These are phyloP conservation scores for Myxozyma melibiosi DNA, from an alignment of 805 yeast genomes.

Conservation along the genomic window DNA sequence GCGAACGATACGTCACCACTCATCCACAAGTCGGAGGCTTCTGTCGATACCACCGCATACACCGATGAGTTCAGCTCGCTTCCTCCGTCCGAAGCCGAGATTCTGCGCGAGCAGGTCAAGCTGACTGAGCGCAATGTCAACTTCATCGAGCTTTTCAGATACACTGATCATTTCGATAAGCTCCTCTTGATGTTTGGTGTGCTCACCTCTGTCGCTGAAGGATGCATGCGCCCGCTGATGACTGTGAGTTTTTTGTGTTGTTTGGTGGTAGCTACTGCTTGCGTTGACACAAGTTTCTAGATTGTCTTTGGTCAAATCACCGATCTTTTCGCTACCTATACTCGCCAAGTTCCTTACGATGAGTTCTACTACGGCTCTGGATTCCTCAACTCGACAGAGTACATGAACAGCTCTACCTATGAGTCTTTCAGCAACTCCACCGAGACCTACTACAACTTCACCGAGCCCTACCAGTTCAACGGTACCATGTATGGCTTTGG, in stretches of 20 bases:
- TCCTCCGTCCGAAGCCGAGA: constrained; percentile 41
- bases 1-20: constrained; percentile 17
- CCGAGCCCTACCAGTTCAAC: constrained; percentile 2
- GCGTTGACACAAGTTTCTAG: constrained; percentile 39
- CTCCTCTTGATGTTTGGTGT: constrained; percentile 40
- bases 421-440: constrained; percentile 13
- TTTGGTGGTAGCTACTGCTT: not conserved
- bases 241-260: constrained; percentile 18
- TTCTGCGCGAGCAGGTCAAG: constrained; percentile 42
- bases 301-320: constrained; percentile 49
- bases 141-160: constrained; percentile 40
- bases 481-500: constrained; percentile 9
- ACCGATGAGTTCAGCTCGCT: constrained; percentile 31
- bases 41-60: constrained; percentile 3
- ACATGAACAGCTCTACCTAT: constrained; percentile 17
- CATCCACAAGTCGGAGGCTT: constrained; percentile 1
- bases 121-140: constrained; percentile 35
- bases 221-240: constrained; percentile 45
- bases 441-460: not conserved
- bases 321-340: constrained; percentile 40
- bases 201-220: constrained; percentile 43
- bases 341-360: constrained; percentile 31
- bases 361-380: constrained; percentile 42
- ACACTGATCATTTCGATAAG: constrained; percentile 41
- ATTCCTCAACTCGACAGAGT: constrained; percentile 43